These are phyloP conservation scores for Zopfia rhizophila DNA, from an alignment of 2,329 filamentous ascomycete genomes.

Conservation along the genomic window DNA sequence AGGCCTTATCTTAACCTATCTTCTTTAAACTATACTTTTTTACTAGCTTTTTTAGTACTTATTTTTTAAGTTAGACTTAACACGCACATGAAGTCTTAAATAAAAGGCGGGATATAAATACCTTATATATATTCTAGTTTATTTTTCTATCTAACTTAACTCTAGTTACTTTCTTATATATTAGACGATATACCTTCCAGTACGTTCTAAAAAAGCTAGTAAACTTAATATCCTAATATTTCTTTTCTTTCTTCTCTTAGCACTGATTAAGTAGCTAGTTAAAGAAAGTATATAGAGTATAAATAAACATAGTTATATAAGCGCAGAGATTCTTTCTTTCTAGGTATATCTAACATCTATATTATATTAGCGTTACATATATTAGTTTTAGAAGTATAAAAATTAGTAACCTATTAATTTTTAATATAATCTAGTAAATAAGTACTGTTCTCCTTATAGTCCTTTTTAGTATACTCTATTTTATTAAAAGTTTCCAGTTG, in stretches of 20 bases:
- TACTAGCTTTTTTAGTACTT: no score
- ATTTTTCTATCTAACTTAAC: slow-evolving; percentile 22
- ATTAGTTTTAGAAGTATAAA: slow-evolving; percentile 13
- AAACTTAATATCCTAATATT: slow-evolving; percentile 20
- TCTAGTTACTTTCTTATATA: slow-evolving; percentile 27
- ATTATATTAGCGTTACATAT: slow-evolving; percentile 15
- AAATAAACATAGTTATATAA: slow-evolving; percentile 17
- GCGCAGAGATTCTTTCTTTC: slow-evolving; percentile 11
- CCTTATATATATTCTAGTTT: slow-evolving; percentile 22
- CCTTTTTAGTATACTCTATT: slow-evolving; percentile 25
- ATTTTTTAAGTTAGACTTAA: no score
- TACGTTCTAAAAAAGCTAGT: slow-evolving; percentile 20
- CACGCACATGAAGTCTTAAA: not conserved
- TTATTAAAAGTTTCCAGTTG: slow-evolving; percentile 25
- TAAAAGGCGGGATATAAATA: slow-evolving; percentile 7
- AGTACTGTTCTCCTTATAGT: slow-evolving; percentile 33
- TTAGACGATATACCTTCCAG: slow-evolving; percentile 23
- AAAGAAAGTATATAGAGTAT: slow-evolving; percentile 27
- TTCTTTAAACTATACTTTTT: no score
- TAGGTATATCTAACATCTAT: slow-evolving; percentile 27
- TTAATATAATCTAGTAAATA: slow-evolving; percentile 27
- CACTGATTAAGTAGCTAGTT: slow-evolving; percentile 23
- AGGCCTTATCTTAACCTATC: no score
- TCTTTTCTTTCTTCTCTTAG: slow-evolving; percentile 18
- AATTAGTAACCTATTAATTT: slow-evolving; percentile 24